A percentile compares a stretch with the other conserved stretches of the same genome.
Evolutionary conservation across 495 filamentous ascomycete genomes (phyloP).

Genomic region (Podospora fimiseda): DNA sequence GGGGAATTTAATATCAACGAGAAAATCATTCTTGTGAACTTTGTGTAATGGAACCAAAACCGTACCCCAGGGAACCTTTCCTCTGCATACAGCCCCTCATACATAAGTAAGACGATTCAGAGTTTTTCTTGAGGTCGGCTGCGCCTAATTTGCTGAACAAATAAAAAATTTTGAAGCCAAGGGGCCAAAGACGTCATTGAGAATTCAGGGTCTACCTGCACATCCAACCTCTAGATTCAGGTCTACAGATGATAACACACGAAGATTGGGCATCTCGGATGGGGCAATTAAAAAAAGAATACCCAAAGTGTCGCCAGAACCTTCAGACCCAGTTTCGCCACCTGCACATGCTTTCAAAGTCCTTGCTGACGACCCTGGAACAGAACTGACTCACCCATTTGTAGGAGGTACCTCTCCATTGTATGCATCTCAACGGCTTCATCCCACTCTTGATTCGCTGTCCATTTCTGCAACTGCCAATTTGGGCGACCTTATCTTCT

Average conservation of each 20-base stretch:
- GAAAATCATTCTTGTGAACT: neutral
- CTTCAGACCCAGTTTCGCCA: neutral
- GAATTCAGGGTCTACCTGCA: neutral
- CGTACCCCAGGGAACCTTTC: neutral
- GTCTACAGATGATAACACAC: too few relatives aligned
- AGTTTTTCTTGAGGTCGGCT: too few relatives aligned
- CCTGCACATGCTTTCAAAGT: neutral
- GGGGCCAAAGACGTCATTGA: neutral
- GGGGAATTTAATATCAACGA: neutral
- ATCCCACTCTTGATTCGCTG: too few relatives aligned
- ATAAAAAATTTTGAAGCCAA: too few relatives aligned
- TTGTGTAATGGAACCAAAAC: neutral
- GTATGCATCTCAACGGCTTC: neutral
- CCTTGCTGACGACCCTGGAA: neutral
- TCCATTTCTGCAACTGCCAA: too few relatives aligned
- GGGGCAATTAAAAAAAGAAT: neutral
- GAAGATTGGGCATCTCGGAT: neutral
- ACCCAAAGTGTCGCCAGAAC: neutral
- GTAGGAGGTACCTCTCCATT: neutral
- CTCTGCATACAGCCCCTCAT: too few relatives aligned
- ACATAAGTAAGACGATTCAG: too few relatives aligned
- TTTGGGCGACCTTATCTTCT: too few relatives aligned
- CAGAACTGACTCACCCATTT: neutral
- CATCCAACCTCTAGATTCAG: too few relatives aligned
- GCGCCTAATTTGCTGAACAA: too few relatives aligned